Conservation (phyloP, 1,284 basidiomycete species). For the Rhodotorula sp. region DNA sequence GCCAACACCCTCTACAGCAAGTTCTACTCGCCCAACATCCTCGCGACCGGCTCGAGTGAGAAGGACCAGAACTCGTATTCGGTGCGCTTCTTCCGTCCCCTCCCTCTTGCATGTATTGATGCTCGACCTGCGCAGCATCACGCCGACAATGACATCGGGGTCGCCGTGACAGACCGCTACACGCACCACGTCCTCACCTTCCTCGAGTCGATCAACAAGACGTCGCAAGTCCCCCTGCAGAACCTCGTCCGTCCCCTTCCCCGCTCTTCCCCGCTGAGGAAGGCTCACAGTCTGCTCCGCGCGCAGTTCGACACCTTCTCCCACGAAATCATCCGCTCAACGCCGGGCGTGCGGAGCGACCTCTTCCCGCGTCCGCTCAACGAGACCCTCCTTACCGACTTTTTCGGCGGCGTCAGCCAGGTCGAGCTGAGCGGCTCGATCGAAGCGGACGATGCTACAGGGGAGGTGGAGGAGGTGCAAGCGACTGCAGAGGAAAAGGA, state of each 20-base stretch:
- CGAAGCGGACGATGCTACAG: not conserved
- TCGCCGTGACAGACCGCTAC: constrained; percentile 92
- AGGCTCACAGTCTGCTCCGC: not conserved
- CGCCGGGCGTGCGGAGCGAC: constrained; percentile 82
- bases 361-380: constrained; percentile 71
- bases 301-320: constrained; percentile 78
- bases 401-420: constrained; percentile 88
- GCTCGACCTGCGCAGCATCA: constrained; percentile 65
- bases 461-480: constrained; percentile 55
- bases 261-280: not conserved
- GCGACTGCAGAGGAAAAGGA: constrained; percentile 56
- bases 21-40: constrained; percentile 92
- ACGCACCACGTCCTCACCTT: constrained; percentile 90
- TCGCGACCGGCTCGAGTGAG: constrained; percentile 86
- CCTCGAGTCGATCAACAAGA: constrained; percentile 91
- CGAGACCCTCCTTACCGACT: constrained; percentile 84
- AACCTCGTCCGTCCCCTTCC: constrained; percentile 70
- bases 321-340: constrained; percentile 71
- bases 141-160: constrained; percentile 89
- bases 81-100: constrained; percentile 55
- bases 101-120: not conserved
- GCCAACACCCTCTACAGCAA: constrained; percentile 94
- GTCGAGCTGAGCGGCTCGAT: constrained; percentile 59
- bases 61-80: constrained; percentile 94
- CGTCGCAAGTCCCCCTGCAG: constrained; percentile 73